These are phyloP conservation scores for Thalassiosira hispida DNA, from an alignment of 352 stramenopile species.

Conservation along the genomic window DNA sequence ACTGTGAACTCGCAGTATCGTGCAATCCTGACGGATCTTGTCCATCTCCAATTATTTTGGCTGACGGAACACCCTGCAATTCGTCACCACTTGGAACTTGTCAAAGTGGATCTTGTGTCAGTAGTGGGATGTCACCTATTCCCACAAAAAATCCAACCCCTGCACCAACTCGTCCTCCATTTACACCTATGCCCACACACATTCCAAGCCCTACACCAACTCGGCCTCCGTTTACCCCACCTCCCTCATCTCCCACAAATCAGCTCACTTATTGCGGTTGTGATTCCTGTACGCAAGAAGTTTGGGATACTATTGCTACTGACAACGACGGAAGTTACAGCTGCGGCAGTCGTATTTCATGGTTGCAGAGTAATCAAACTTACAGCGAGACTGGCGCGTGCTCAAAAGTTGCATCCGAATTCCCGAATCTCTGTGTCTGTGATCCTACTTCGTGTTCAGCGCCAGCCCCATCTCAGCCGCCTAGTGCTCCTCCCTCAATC, in stretches of 20 bases:
- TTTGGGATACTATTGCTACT: slow-evolving; percentile 23
- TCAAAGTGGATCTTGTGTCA: slow-evolving; percentile 30
- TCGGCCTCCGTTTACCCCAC: too few relatives aligned
- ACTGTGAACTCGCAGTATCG: slow-evolving; percentile 31
- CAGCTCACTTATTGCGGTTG: slow-evolving; percentile 25
- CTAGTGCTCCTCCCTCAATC: neutral
- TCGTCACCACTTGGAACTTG: slow-evolving; percentile 40
- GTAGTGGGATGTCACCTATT: neutral
- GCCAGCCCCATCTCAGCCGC: neutral
- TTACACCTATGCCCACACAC: neutral
- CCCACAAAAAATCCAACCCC: slow-evolving; percentile 11
- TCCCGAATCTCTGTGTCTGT: slow-evolving; percentile 2
- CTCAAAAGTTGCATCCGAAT: slow-evolving; percentile 3
- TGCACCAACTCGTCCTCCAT: too few relatives aligned
- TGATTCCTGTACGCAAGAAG: neutral
- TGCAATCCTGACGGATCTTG: slow-evolving; percentile 49
- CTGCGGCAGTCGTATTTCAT: slow-evolving; percentile 28
- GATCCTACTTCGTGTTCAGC: neutral
- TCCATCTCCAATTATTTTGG: slow-evolving; percentile 2
- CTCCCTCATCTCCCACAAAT: neutral
- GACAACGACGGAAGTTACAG: slow-evolving; percentile 10
- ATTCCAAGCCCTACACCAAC: neutral
- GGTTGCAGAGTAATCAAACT: neutral
- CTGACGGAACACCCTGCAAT: slow-evolving; percentile 44
- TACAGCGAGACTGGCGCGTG: neutral